Base-by-base conservation (phyloP, 1,284 basidiomycete species). In the Papiliotrema fonsecae region DNA sequence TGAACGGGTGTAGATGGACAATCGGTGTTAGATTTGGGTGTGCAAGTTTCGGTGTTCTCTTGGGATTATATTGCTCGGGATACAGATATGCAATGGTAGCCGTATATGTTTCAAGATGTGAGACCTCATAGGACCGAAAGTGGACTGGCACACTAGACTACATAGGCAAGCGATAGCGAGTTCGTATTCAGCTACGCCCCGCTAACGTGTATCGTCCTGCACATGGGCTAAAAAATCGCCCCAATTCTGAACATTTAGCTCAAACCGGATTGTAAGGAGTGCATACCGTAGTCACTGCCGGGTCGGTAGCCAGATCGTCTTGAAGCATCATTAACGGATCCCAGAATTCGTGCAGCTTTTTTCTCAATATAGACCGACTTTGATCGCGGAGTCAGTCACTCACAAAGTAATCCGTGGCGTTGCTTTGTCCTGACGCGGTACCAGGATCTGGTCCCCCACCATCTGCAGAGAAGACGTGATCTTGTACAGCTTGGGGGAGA, bases 401-500 rank as follows among this genome's bases (percentile, higher is more conserved):
- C 27, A 39, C 36, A 31, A 51, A 38, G 14, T 52, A 40, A 36
- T 45, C 50, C 6, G 47, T 47, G 18, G 34, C 43, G 9, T 44
- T 40, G 35, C 37, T 45, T 13, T 44, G 42, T 3, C 25, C 13
- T 0, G 30, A 13, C 6, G 46, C 30, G 13, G 53, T 43, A 4
- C 16, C 28, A 16, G 47, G 42, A 16, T 26, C 49, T 2, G 49
- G 37, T 18, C 32, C 32, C 14, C 45, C 46, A 11, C n/a, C 35
- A 2, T 26, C 19, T n/a, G 35, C 36, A 24, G 48, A 34, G 14
- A 47, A 45, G 36, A 54, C 31, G 25, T 54, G 52, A 36, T 50
- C 44, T 35, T 54, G 52, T 7, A 54, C 45, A 11, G 52, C 52
- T 19, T 51, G 44, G 4, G 51, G 51, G 1, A 53, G 44, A 6